These are phyloP conservation scores for Rhynchospora tenuis DNA, from an alignment of 176 grass and related monocot genomes.

Conservation along the genomic window DNA sequence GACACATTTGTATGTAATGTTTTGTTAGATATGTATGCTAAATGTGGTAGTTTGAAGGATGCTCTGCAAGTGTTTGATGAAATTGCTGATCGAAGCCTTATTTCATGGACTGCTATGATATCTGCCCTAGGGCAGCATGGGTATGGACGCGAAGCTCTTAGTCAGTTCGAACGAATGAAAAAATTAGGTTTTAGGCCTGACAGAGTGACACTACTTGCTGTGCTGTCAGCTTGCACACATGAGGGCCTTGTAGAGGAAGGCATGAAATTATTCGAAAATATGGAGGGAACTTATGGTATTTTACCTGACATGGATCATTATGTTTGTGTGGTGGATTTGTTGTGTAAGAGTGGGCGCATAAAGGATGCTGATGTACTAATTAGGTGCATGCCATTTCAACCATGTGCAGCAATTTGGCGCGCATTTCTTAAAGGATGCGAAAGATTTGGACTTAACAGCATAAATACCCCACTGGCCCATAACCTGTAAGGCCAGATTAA, in stretches of 20 bases:
- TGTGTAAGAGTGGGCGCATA: constrained; percentile 54
- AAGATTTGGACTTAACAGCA: constrained; percentile 34
- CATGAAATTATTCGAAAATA: constrained; percentile 55
- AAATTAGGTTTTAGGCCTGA: constrained; percentile 50
- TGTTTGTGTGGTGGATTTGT: constrained; percentile 63
- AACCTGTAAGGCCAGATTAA: background rate
- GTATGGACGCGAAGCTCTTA: constrained; percentile 51
- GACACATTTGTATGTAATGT: constrained; percentile 57
- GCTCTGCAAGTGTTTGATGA: constrained; percentile 54
- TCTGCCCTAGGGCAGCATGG: constrained; percentile 72
- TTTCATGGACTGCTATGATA: constrained; percentile 69
- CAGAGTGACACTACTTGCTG: constrained; percentile 53
- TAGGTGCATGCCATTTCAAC: constrained; percentile 59
- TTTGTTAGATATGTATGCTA: constrained; percentile 81
- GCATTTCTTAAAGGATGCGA: constrained; percentile 66
- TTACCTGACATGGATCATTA: constrained; percentile 79
- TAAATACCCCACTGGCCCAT: background rate
- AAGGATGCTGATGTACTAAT: constrained; percentile 56
- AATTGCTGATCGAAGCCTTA: constrained; percentile 58
- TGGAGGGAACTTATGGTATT: constrained; percentile 40
- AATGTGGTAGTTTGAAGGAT: constrained; percentile 75
- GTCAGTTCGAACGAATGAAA: constrained; percentile 56
- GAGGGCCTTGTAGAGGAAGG: constrained; percentile 59
- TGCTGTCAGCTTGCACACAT: constrained; percentile 64
- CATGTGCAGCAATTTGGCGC: constrained; percentile 49